Base-by-base conservation (phyloP, 805 yeast genomes). In the Saturnispora serradocipensis region DNA sequence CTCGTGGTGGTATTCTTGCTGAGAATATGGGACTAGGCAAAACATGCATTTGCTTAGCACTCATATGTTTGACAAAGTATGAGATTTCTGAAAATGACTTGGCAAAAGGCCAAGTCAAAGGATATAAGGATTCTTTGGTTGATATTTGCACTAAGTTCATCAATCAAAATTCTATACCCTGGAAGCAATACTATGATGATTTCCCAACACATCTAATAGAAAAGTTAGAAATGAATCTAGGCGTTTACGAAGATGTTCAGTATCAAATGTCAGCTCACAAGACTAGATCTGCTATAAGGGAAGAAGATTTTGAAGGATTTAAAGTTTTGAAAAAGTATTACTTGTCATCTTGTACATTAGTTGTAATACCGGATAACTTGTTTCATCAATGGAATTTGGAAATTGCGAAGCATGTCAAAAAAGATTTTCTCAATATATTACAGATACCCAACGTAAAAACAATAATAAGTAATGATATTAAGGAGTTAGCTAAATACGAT, bases 21-120 rank as follows among this genome's bases (percentile, higher is more conserved):
- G 86, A 81, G 53, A 80, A 80, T 71, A 81, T 81, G 86, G 86
- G 86, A 0, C 66, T 80, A 39, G 86, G 86, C 0, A 81, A 81
- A 59, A 81, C 86, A 0, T 71, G 80, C 46, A 80, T 81, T 5
- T 79, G 84, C 57, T 63, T 81, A 27, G 77, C 82, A 3, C 65
- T 81, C 46, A 72, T 84, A 0, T 76, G 84, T 55, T 58, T 75
- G 7, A 75, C 88, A 0, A 79, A 75, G 55, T 66, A 63, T 57
- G 84, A 83, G 46, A 59, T 74, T 2, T 72, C 85, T 0, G 63
- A 64, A 36, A 67, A 72, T 2, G 42, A 38, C 6, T 9, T 38
- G 22, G 42, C 84, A 84, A 0, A n/a, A 18, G 3, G 45, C 30
- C 18, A 43, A 11, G 15, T 44, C 4, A 6, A 45, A 43, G 22